Percentiles rank a stretch among this genome's conserved stretches.
Conservation (phyloP, 169 alveolate species). For the Cryptosporidium ryanae region DNA sequence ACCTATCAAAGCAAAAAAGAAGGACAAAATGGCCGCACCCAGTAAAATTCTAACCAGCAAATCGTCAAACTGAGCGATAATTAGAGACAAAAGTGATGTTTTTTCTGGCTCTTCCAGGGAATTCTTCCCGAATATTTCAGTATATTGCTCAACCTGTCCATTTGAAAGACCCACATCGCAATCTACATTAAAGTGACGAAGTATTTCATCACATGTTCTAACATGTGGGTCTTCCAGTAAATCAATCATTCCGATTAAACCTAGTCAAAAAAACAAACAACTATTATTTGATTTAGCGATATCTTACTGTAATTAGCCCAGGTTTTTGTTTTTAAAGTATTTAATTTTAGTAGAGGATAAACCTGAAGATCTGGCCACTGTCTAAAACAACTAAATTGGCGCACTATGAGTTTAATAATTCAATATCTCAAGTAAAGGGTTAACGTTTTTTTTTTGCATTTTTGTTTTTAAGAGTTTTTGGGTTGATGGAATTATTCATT, state of each 20-base stretch:
- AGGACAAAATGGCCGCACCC: constrained; percentile 95
- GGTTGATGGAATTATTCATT: too few species aligned
- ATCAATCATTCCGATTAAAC: constrained; percentile 10
- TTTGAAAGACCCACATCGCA: constrained; percentile 64
- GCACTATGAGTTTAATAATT: too few species aligned
- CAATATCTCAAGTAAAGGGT: too few species aligned
- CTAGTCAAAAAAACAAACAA: too few species aligned
- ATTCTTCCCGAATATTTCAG: constrained; percentile 84
- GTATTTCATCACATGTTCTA: constrained; percentile 70
- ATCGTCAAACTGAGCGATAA: constrained; percentile 95
- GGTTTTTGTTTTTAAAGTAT: too few species aligned
- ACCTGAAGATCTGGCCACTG: too few species aligned
- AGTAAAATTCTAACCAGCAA: constrained; percentile 93
- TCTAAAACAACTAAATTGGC: too few species aligned
- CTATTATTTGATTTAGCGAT: too few species aligned
- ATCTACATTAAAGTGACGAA: constrained; percentile 74
- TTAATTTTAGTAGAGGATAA: too few species aligned
- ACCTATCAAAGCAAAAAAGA: constrained; percentile 91
- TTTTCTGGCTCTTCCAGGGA: constrained; percentile 89
- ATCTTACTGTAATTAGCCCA: too few species aligned
- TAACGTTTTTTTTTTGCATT: too few species aligned
- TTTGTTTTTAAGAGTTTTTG: not conserved
- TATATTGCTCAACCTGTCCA: constrained; percentile 74
- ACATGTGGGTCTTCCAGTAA: constrained; percentile 72
- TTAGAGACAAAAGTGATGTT: constrained; percentile 90